Base-by-base conservation (phyloP, 202 grass and related monocot genomes). In the Schoenoplectus tabernaemontani region DNA sequence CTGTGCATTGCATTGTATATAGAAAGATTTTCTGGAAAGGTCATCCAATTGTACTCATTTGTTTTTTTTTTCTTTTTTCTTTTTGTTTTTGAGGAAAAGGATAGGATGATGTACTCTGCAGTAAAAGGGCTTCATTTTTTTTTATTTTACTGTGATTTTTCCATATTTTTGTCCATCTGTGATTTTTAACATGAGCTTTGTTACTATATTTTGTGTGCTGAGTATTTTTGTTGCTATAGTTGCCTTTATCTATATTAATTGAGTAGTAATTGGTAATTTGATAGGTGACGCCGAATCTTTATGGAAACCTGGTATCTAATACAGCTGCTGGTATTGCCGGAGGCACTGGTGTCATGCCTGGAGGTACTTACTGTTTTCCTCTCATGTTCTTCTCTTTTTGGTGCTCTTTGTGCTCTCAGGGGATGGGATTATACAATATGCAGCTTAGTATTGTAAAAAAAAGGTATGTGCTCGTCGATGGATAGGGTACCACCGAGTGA, bases 201-300 rank as follows among this genome's bases (percentile, higher is more conserved):
- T 56, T 54, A 34, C 28, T 75, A 33, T 15, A 50, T 54, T 8
- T 36, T 0, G 44, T n/a, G 22, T 42, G n/a, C 34, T 26, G 2
- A 42, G 75, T 41, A 60, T 32, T 43, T 43, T 78, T 78, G 48
- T 28, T 80, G 42, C 26, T 2, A 28, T 50, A 33, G 42, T 7
- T 7, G 0, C 9, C 46, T 64, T 33, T 5, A 30, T 80, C 23
- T 80, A 23, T 80, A 62, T 36, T 80, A 53, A 46, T 65, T 84
- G 37, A 67, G 15, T 5, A 59, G 11, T 75, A 6, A 70, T 59
- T 61, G 2, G 2, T 81, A 44, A 61, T 43, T 62, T 79, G 37
- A 67, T 33, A 84, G 83, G 83, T 84, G 32, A 84, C 83, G 22
- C 83, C 83, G 17, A 84, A 84, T 84, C 50, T 84, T n/a, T 84